Percentiles rank a stretch among this genome's conserved stretches.
Evolutionary conservation across 2,329 filamentous ascomycete species (phyloP).

Genomic region (Sporothrix pseudoabietina): DNA sequence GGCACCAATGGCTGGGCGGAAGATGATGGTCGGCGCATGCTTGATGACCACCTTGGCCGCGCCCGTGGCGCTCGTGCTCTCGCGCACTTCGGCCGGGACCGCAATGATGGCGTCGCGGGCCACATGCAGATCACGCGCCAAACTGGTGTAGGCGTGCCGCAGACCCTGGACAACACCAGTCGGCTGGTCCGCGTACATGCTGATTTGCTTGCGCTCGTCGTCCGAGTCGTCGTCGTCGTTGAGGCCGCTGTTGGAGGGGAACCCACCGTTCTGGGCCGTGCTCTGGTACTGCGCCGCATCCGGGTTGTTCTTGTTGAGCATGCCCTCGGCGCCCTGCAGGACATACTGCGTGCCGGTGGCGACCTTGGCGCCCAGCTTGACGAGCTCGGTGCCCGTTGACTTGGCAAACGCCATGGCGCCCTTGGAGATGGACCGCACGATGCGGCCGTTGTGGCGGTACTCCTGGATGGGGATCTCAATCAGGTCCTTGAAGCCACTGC

Average conservation of each 20-base stretch:
- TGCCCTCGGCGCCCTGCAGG: constrained; percentile 81
- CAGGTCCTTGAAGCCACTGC: constrained; percentile 81
- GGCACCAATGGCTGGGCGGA: constrained; percentile 86
- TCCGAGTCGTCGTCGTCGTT: constrained; percentile 57
- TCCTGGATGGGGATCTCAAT: constrained; percentile 88
- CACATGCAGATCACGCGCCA: constrained; percentile 83
- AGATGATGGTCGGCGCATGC: constrained; percentile 88
- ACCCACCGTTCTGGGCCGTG: neutral
- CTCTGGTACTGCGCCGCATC: constrained; percentile 44
- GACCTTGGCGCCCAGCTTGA: constrained; percentile 90
- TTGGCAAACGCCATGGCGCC: constrained; percentile 87
- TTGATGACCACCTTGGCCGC: constrained; percentile 76
- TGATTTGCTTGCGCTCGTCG: constrained; percentile 75
- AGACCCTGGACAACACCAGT: constrained; percentile 85
- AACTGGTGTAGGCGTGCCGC: constrained; percentile 75
- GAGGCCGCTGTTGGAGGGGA: constrained; percentile 32
- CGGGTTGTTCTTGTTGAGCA: constrained; percentile 58
- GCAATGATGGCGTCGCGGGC: constrained; percentile 92
- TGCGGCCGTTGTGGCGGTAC: constrained; percentile 89
- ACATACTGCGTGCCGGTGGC: constrained; percentile 94
- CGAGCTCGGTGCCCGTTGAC: constrained; percentile 91
- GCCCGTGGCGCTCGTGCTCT: constrained; percentile 77
- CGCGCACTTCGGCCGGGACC: constrained; percentile 87
- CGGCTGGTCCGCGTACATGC: constrained; percentile 91
- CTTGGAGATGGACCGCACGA: constrained; percentile 89